A percentile compares a stretch with the other conserved stretches of the same genome.
phyloP scores from a whole-genome alignment of 2,329 filamentous ascomycete genomes.

The Paracamarosporium sp. region DNA sequence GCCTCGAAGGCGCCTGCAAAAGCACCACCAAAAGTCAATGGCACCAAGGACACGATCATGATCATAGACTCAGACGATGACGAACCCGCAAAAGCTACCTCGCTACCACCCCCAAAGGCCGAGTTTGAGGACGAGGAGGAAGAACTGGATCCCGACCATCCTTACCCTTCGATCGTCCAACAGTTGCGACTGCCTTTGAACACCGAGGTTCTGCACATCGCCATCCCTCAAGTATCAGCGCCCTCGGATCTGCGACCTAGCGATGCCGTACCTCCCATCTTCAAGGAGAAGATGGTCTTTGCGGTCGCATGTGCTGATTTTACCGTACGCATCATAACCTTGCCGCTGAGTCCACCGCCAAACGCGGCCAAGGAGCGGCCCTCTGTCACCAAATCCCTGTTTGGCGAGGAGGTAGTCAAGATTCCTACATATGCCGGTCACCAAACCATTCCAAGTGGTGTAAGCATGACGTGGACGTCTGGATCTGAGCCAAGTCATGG shows the following conservation, averaged over 20 bases:
- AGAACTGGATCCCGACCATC: conserved; percentile 63
- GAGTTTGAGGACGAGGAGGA: conserved; percentile 63
- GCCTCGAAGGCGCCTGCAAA: conserved; percentile 37
- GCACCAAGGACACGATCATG: conserved; percentile 57
- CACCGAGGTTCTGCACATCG: conserved; percentile 60
- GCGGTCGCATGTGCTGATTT: conserved; percentile 63
- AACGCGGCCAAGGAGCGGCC: conserved; percentile 39
- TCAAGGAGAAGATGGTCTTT: conserved; percentile 60
- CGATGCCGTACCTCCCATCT: conserved; percentile 53
- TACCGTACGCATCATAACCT: conserved; percentile 60
- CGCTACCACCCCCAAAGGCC: conserved; percentile 31
- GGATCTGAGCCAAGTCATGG: conserved; percentile 23
- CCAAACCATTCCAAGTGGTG: conserved; percentile 57
- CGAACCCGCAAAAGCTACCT: conserved; percentile 40
- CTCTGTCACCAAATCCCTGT: conserved; percentile 29
- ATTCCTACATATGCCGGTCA: conserved; percentile 56
- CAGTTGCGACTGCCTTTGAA: conserved; percentile 63
- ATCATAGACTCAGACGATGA: conserved; percentile 65
- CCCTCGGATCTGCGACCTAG: conserved; percentile 37
- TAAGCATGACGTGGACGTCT: conserved; percentile 61
- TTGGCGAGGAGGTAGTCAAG: conserved; percentile 56
- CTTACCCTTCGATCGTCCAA: conserved; percentile 61
- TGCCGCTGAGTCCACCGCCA: conserved; percentile 62
- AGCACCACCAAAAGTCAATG: conserved; percentile 49
- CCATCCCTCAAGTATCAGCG: conserved; percentile 52